Base-by-base conservation (phyloP, 2,329 filamentous ascomycete species). In the Penicillium sp. region DNA sequence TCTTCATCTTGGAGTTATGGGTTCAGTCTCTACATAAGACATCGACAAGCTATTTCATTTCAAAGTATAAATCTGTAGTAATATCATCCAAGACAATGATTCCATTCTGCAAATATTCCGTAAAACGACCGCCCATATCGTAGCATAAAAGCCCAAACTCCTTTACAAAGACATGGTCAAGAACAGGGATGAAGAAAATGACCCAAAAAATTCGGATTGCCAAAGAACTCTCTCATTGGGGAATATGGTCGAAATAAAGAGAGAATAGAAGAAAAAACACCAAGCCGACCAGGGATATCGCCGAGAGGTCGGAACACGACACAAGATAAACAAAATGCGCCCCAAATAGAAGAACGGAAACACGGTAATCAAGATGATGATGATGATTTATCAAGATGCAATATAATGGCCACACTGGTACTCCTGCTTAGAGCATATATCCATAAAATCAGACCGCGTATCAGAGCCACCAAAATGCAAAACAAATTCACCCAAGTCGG, bases 311-410 rank as follows among this genome's bases (percentile, higher is more conserved):
- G 26, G 45, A 48, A 10, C 4, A 19, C 4, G 7, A 24, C 19
- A 49, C 11, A 49, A 21, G 19, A 21, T 9, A 14, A 50, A 39
- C 31, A 42, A 21, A 33, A 49, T 16, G 21, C 47, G 14, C 13
- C n/a, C 48, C 35, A 50, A 19, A 42, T 19, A 31, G 33, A 49
- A 35, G 11, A 22, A 45, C n/a, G 42, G 29, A 1, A 43, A 47
- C 8, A 31, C 19, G 31, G 26, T 26, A 22, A 24, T 33, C 21
- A 48, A 48, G 26, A 44, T 46, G 24, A 51, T 47, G 16, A n/a
- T 43, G 26, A 52, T 57, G 43, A 37, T 57, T 61, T 35, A 48
- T 50, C 35, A 50, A 42, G 29, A 47, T 29, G 42, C 45, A 55
- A 55, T 49, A 21, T 50, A 35, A 49, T 37, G 21, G 21, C 52